phyloP scores from a whole-genome alignment of 345 rosid genomes.

The Viola odorata region DNA sequence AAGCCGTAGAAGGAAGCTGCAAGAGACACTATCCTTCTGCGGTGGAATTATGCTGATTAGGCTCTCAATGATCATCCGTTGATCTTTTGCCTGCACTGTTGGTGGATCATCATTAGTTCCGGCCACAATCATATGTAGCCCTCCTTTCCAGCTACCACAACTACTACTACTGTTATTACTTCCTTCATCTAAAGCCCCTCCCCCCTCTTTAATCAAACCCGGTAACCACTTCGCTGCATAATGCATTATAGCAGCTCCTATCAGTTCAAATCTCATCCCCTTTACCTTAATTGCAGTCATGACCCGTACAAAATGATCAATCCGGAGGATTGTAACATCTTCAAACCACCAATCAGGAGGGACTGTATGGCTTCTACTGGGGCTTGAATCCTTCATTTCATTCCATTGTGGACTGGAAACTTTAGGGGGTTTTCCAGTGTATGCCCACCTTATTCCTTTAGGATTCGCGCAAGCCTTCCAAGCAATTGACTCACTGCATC shows the following conservation, averaged over 20 bases:
- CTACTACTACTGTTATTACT: constrained; percentile 50
- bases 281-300: constrained; percentile 92
- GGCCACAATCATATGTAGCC: constrained; percentile 74
- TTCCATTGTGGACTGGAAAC: constrained; percentile 85
- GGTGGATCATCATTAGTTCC: constrained; percentile 51
- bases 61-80: constrained; percentile 80
- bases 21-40: constrained; percentile 77
- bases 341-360: constrained; percentile 99
- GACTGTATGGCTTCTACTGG: constrained; percentile 68
- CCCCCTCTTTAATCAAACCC: constrained; percentile 55
- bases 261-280: constrained; percentile 90
- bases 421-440: constrained; percentile 61
- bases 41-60: constrained; percentile 89
- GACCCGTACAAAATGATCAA: constrained; percentile 90
- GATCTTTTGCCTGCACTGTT: constrained; percentile 59
- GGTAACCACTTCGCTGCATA: constrained; percentile 91
- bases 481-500: constrained; percentile 96
- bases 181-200: constrained; percentile 46
- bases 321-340: constrained; percentile 87
- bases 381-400: constrained; percentile 69
- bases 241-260: constrained; percentile 83
- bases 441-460: constrained; percentile 90
- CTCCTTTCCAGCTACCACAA: constrained; percentile 77
- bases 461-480: constrained; percentile 99
- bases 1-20: constrained; percentile 84